Conservation (phyloP, 139 green algal species). For the Haematococcus lacustris region DNA sequence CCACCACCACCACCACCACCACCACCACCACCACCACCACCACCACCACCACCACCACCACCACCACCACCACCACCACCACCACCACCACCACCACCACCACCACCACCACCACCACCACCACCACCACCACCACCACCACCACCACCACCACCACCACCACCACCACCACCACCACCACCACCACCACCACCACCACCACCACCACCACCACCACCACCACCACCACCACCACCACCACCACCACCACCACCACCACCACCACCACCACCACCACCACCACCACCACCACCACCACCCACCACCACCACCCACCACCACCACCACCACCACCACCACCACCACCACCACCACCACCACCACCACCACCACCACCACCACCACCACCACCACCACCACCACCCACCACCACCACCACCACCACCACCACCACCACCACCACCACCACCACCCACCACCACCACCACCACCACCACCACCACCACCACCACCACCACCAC, state of each 20-base stretch:
- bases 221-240: conserved; percentile 5
- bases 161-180: conserved; percentile 5
- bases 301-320: no score
- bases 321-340: conserved; percentile 5
- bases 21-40: conserved; percentile 4
- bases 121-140: conserved; percentile 4
- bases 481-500: conserved; percentile 4
- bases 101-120: conserved; percentile 5
- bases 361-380: conserved; percentile 6
- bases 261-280: conserved; percentile 4
- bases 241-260: conserved; percentile 4
- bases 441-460: no score
- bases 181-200: conserved; percentile 4
- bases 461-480: no score
- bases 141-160: conserved; percentile 4
- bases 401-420: no score
- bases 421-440: no score
- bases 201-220: conserved; percentile 4
- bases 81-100: conserved; percentile 4
- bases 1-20: conserved; percentile 3
- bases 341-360: conserved; percentile 4
- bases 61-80: conserved; percentile 4
- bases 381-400: no score
- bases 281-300: conserved; percentile 5
- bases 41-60: conserved; percentile 5